Percentiles rank a stretch among this genome's conserved stretches.
These are phyloP conservation scores for Gossypium mustelinum DNA, from an alignment of 345 rosid species.

Conservation along the genomic window DNA sequence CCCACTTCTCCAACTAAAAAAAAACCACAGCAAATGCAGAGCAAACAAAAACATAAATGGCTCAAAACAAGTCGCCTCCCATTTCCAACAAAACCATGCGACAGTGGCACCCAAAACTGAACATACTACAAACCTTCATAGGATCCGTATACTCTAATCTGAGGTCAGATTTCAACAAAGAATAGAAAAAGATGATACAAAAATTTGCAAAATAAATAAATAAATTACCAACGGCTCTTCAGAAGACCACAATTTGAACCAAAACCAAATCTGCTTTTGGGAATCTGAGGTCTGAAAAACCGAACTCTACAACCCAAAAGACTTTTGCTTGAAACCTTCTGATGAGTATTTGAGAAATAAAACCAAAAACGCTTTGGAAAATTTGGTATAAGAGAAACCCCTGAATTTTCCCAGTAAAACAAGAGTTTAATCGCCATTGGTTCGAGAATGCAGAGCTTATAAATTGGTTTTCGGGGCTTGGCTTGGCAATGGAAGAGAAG, in stretches of 20 bases:
- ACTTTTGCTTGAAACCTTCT: slow-evolving; percentile 14
- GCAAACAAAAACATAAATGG: no score
- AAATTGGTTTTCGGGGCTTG: slow-evolving; percentile 23
- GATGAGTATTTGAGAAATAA: slow-evolving; percentile 25
- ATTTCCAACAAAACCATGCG: no score
- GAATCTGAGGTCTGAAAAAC: slow-evolving; percentile 25
- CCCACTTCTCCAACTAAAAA: no score
- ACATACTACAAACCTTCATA: no score
- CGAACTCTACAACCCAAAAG: slow-evolving; percentile 33
- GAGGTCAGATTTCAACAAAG: background rate
- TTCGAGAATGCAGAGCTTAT: slow-evolving; percentile 16
- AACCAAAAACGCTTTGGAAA: slow-evolving; percentile 24
- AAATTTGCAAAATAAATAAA: background rate
- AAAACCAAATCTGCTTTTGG: background rate
- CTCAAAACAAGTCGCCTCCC: no score
- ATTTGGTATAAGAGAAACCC: slow-evolving; percentile 33
- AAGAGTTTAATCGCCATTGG: slow-evolving; percentile 32
- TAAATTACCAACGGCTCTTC: slow-evolving; percentile 36
- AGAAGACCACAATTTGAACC: slow-evolving; percentile 20
- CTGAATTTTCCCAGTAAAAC: slow-evolving; percentile 19
- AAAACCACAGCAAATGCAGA: no score
- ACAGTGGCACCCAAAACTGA: no score
- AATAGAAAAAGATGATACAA: background rate
- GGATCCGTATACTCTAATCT: no score
- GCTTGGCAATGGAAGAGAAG: slow-evolving; percentile 18